These are phyloP conservation scores for Rhododendron simsii DNA, from an alignment of 148 eudicot genomes.

Conservation along the genomic window DNA sequence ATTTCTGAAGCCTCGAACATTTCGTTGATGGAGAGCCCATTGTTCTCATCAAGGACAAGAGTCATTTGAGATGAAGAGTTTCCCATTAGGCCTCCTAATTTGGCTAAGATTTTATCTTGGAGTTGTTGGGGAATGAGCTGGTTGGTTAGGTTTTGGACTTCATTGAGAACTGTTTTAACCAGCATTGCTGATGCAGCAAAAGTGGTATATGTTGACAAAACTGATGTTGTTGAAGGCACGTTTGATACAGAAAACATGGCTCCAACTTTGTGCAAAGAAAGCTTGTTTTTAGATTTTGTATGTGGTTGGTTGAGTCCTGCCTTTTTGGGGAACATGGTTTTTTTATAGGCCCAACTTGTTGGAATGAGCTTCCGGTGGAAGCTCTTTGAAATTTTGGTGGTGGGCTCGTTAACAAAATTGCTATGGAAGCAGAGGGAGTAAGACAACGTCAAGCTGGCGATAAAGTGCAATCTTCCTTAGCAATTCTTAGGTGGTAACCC, in stretches of 20 bases:
- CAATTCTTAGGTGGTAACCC: background rate
- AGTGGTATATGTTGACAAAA: background rate
- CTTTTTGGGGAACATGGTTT: background rate
- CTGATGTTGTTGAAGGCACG: background rate
- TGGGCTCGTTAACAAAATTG: too few species aligned
- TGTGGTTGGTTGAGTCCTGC: background rate
- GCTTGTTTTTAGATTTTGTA: too few species aligned
- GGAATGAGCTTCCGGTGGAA: too few species aligned
- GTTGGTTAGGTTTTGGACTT: background rate
- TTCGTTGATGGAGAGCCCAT: conserved; percentile 19
- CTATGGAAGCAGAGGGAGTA: background rate
- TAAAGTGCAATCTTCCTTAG: conserved; percentile 1
- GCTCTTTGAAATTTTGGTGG: too few species aligned
- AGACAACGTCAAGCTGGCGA: background rate
- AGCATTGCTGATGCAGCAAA: conserved; percentile 17
- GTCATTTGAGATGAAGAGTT: conserved; percentile 7
- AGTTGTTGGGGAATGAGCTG: conserved; percentile 3
- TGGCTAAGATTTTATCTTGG: conserved; percentile 13
- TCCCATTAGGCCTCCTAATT: conserved; percentile 14
- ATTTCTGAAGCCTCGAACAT: conserved; percentile 44
- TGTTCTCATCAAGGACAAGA: background rate
- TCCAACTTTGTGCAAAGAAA: background rate
- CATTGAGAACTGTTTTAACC: background rate
- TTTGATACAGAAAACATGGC: background rate
- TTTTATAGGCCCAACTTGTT: too few species aligned